These are phyloP conservation scores for Atkinsonella texensis DNA, from an alignment of 2,329 filamentous ascomycete species.

Conservation along the genomic window DNA sequence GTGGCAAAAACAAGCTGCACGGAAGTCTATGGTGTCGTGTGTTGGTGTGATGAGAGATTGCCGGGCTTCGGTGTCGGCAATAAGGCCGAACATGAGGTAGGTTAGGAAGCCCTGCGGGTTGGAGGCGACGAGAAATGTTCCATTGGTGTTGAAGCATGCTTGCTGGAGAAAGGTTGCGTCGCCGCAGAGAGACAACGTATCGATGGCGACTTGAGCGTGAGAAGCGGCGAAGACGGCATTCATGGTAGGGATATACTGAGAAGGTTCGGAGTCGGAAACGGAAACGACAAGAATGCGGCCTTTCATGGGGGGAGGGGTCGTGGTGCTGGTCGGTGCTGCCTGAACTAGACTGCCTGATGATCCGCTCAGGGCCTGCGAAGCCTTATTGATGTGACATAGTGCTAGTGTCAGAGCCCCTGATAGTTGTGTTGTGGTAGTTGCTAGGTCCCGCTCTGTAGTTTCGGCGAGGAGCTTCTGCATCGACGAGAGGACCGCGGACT, in stretches of 20 bases:
- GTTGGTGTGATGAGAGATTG: slow-evolving; percentile 64
- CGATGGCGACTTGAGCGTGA: slow-evolving; percentile 76
- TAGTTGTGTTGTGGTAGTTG: slow-evolving; percentile 73
- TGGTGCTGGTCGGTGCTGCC: slow-evolving; percentile 20
- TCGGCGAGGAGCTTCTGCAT: slow-evolving; percentile 59
- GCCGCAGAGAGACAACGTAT: slow-evolving; percentile 77
- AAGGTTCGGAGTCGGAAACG: slow-evolving; percentile 71
- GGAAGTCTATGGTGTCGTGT: slow-evolving; percentile 82
- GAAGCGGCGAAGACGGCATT: slow-evolving; percentile 95
- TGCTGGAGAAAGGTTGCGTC: slow-evolving; percentile 91
- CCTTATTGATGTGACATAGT: slow-evolving; percentile 81
- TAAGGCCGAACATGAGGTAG: slow-evolving; percentile 90
- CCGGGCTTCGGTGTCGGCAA: slow-evolving; percentile 47
- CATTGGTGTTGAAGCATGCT: slow-evolving; percentile 53
- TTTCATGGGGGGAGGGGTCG: slow-evolving; percentile 20
- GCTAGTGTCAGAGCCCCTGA: slow-evolving; percentile 85
- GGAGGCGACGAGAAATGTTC: slow-evolving; percentile 39
- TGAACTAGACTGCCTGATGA: slow-evolving; percentile 34
- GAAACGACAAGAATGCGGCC: slow-evolving; percentile 77
- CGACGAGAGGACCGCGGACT: slow-evolving; percentile 64
- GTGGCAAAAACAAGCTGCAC: slow-evolving; percentile 97
- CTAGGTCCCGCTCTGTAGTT: slow-evolving; percentile 53
- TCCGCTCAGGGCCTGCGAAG: slow-evolving; percentile 51
- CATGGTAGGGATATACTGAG: slow-evolving; percentile 97
- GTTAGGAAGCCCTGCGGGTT: slow-evolving; percentile 66